These are phyloP conservation scores for Vinca minor DNA, from an alignment of 257 asterid species.

Conservation along the genomic window DNA sequence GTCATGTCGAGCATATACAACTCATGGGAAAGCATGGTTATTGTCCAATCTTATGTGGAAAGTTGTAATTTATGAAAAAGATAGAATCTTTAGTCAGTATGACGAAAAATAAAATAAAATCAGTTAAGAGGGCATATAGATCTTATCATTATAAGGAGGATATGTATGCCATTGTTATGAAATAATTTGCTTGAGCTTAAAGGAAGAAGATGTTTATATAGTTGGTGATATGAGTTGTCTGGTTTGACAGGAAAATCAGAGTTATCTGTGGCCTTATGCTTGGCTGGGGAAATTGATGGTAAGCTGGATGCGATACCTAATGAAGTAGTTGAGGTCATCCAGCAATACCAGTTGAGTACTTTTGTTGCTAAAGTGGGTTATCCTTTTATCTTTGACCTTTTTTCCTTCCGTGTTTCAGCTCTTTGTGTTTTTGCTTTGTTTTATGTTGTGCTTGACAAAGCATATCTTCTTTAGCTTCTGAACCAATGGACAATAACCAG, in stretches of 20 bases:
- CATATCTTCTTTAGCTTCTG: not conserved
- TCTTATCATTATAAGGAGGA: not conserved
- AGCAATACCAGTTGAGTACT: constrained; percentile 79
- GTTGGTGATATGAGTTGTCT: constrained; percentile 10
- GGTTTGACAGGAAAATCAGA: constrained; percentile 52
- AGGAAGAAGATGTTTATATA: constrained; percentile 2
- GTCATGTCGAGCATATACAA: not conserved
- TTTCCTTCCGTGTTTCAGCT: not conserved
- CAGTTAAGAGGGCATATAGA: not conserved
- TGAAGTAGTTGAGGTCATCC: constrained; percentile 57
- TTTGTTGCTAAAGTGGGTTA: constrained; percentile 74
- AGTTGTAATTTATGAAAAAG: not conserved
- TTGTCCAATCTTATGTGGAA: not conserved
- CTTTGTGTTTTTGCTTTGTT: no score
- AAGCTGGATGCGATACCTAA: constrained; percentile 35
- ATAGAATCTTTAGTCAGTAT: not conserved
- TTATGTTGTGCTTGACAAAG: no score
- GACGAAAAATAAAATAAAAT: not conserved
- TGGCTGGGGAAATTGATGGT: constrained; percentile 35
- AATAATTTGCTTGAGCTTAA: not conserved
- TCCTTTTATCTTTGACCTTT: constrained; percentile 23
- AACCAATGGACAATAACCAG: not conserved
- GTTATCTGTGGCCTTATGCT: constrained; percentile 51
- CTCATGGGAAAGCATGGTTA: not conserved
- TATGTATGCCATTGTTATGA: not conserved